Conservation (phyloP, 2,329 filamentous ascomycete genomes). For the Trichoderma koningii region DNA sequence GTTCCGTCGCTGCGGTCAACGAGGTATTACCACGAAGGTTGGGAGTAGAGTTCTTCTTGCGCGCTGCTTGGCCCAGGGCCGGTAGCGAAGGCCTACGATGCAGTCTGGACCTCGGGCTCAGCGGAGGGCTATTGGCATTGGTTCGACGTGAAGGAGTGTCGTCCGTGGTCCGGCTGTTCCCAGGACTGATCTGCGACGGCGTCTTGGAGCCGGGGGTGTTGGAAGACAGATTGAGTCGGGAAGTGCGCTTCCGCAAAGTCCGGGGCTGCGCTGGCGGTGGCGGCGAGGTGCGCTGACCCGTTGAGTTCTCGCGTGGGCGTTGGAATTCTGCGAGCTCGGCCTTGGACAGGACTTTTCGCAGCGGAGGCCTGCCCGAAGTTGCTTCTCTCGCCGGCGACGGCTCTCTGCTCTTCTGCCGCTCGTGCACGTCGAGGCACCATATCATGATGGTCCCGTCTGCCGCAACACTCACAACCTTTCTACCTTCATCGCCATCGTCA, state of each 20-base stretch:
- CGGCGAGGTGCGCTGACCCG: slow-evolving; percentile 50
- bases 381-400: slow-evolving; percentile 56
- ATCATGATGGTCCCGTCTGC: slow-evolving; percentile 83
- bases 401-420: slow-evolving; percentile 52
- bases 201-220: slow-evolving; percentile 42
- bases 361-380: slow-evolving; percentile 66
- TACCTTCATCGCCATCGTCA: slow-evolving; percentile 57
- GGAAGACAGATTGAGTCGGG: slow-evolving; percentile 50
- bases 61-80: slow-evolving; percentile 47
- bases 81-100: slow-evolving; percentile 58
- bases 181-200: slow-evolving; percentile 47
- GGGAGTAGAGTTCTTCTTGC: slow-evolving; percentile 52
- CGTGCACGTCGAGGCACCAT: slow-evolving; percentile 62
- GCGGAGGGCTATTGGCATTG: slow-evolving; percentile 51
- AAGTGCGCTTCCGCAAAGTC: slow-evolving; percentile 56
- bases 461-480: slow-evolving; percentile 71
- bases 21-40: slow-evolving; percentile 56
- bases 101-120: slow-evolving; percentile 52
- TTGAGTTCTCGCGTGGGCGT: slow-evolving; percentile 45
- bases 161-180: slow-evolving; percentile 45
- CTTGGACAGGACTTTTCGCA: slow-evolving; percentile 83
- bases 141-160: slow-evolving; percentile 52
- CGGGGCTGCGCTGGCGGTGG: slow-evolving; percentile 49
- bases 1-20: slow-evolving; percentile 65
- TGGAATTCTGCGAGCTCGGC: slow-evolving; percentile 83